These are phyloP conservation scores for Thraustochytrium striatum DNA, from an alignment of 352 stramenopile species.

Conservation along the genomic window DNA sequence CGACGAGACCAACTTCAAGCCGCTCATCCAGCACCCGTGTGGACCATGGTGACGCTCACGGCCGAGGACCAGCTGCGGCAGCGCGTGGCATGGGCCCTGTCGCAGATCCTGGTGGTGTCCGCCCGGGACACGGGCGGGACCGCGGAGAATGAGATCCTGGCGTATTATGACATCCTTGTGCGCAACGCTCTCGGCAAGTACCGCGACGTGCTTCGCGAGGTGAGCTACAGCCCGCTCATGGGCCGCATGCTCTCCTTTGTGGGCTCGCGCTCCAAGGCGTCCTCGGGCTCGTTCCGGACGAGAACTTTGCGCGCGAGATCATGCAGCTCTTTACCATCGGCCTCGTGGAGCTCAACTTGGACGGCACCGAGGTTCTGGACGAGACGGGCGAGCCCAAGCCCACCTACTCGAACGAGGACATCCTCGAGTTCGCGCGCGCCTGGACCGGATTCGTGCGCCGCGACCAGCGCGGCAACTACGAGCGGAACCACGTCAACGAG, in stretches of 20 bases:
- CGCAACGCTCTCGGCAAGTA: conserved; percentile 67
- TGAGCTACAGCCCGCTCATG: conserved; percentile 65
- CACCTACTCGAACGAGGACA: conserved; percentile 61
- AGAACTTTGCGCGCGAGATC: conserved; percentile 63
- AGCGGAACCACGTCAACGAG: not conserved
- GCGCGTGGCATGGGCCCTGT: conserved; percentile 64
- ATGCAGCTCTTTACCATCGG: conserved; percentile 65
- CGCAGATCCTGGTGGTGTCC: conserved; percentile 58
- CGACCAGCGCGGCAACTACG: conserved; percentile 54
- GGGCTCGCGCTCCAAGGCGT: conserved; percentile 55
- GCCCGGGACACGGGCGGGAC: not conserved
- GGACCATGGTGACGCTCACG: conserved; percentile 35
- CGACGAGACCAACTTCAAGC: not conserved
- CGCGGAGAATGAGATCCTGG: conserved; percentile 57
- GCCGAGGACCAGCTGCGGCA: conserved; percentile 64
- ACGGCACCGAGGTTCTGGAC: conserved; percentile 58
- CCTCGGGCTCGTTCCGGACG: conserved; percentile 57
- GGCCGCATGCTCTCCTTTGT: conserved; percentile 62
- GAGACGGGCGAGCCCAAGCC: conserved; percentile 49
- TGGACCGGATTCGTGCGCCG: conserved; percentile 64
- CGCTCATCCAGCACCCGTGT: not conserved
- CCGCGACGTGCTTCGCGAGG: conserved; percentile 62
- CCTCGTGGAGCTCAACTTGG: conserved; percentile 57
- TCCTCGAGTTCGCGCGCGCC: conserved; percentile 58
- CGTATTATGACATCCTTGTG: conserved; percentile 68